These are phyloP conservation scores for Erigeron canadensis DNA, from an alignment of 129 eudicot genomes.

Conservation along the genomic window DNA sequence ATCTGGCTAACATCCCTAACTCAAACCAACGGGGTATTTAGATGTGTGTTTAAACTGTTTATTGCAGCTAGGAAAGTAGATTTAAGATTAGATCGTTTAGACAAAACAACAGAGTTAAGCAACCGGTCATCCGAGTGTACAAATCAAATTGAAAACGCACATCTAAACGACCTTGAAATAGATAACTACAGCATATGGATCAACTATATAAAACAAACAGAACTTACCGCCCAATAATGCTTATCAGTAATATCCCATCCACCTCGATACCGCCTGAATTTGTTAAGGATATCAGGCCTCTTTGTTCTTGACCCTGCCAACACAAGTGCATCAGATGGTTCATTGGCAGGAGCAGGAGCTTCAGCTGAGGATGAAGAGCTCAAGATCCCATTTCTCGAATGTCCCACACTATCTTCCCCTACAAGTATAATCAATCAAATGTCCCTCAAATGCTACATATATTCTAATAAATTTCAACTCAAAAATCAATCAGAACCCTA, in stretches of 20 bases:
- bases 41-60: too few relatives aligned
- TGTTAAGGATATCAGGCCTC: constrained; percentile 71
- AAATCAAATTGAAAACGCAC: background rate
- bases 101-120: background rate
- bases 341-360: constrained; percentile 55
- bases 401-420: constrained; percentile 66
- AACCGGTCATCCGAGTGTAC: background rate
- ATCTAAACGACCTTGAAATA: background rate
- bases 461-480: constrained; percentile 5
- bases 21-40: too few relatives aligned
- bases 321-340: constrained; percentile 51
- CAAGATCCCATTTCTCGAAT: constrained; percentile 51
- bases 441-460: background rate
- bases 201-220: background rate
- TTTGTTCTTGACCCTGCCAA: constrained; percentile 72
- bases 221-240: constrained; percentile 94
- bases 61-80: too few relatives aligned
- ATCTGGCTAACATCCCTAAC: background rate
- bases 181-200: constrained; percentile 1
- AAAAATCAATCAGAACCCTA: constrained; percentile 9
- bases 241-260: constrained; percentile 87
- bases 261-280: constrained; percentile 64
- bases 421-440: constrained; percentile 24
- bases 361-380: constrained; percentile 33
- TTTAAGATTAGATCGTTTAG: too few relatives aligned